These are phyloP conservation scores for Graphilbum ipis-grandicollis DNA, from an alignment of 2,329 filamentous ascomycete genomes.

Conservation along the genomic window DNA sequence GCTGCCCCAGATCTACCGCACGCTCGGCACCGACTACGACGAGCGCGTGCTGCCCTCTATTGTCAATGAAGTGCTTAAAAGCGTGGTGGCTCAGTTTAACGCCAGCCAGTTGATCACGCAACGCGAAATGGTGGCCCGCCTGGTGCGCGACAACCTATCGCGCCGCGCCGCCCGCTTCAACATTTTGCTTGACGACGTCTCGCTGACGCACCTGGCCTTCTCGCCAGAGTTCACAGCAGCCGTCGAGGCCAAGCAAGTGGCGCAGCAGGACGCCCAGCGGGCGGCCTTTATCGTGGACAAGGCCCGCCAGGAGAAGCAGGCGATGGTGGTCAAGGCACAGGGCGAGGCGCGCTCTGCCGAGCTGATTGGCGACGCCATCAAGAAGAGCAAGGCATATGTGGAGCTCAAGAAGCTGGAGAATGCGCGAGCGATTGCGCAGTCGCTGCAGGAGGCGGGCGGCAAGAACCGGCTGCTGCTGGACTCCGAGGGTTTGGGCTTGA, in stretches of 20 bases:
- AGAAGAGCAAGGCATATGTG: slow-evolving; percentile 95
- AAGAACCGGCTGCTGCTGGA: slow-evolving; percentile 93
- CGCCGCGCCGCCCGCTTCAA: slow-evolving; percentile 89
- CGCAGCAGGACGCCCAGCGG: slow-evolving; percentile 85
- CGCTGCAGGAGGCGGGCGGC: slow-evolving; percentile 70
- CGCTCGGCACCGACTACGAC: slow-evolving; percentile 95
- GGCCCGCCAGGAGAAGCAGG: slow-evolving; percentile 97
- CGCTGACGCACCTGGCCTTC: slow-evolving; percentile 66
- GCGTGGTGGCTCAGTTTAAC: slow-evolving; percentile 97
- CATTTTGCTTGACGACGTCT: slow-evolving; percentile 93
- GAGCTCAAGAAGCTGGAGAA: slow-evolving; percentile 98
- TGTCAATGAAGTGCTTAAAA: slow-evolving; percentile 97
- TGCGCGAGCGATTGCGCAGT: slow-evolving; percentile 69
- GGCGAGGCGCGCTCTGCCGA: slow-evolving; percentile 97
- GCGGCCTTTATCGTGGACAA: slow-evolving; percentile 98
- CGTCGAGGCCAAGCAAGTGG: slow-evolving; percentile 58
- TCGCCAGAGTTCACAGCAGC: slow-evolving; percentile 58
- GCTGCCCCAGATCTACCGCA: slow-evolving; percentile 97
- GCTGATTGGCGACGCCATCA: slow-evolving; percentile 96
- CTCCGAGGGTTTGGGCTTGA: slow-evolving; percentile 75
- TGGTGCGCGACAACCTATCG: slow-evolving; percentile 87
- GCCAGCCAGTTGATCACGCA: slow-evolving; percentile 97
- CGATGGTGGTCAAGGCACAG: slow-evolving; percentile 94
- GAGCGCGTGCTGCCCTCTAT: slow-evolving; percentile 96
- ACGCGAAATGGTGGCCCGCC: slow-evolving; percentile 83